Conservation (phyloP, 169 alveolate genomes). For the Eimeria sp. region DNA sequence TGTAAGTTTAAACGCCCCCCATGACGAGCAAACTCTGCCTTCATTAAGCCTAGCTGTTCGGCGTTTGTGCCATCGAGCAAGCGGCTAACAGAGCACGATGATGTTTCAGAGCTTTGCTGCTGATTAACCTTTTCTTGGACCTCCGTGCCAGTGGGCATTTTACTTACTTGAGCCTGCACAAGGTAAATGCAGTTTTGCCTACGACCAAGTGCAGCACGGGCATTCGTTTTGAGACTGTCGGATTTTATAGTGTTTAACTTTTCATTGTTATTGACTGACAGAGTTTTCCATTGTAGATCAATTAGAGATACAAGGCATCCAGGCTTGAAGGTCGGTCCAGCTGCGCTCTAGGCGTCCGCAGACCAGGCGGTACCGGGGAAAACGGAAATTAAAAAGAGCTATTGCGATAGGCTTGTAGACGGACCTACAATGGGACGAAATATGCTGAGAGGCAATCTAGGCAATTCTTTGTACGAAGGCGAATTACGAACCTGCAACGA, state of each 20-base stretch:
- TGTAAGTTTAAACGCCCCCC: constrained; percentile 58
- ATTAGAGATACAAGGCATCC: background rate
- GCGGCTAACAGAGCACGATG: constrained; percentile 47
- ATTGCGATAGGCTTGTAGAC: background rate
- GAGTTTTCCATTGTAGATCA: background rate
- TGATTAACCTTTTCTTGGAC: background rate
- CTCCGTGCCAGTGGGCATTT: background rate
- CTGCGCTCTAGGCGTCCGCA: background rate
- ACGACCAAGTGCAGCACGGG: too few species aligned
- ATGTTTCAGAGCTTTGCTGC: constrained; percentile 21
- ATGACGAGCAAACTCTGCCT: constrained; percentile 53
- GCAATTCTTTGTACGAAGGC: background rate
- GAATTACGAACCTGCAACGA: background rate
- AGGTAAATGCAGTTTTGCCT: background rate
- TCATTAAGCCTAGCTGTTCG: constrained; percentile 27
- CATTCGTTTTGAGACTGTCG: background rate
- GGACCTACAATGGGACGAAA: background rate
- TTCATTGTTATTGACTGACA: background rate
- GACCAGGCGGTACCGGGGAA: background rate
- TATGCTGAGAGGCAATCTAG: background rate
- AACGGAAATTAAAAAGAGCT: background rate
- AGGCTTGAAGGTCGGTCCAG: background rate
- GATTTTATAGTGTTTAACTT: background rate
- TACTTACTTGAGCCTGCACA: constrained; percentile 13
- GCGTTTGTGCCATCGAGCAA: constrained; percentile 44